phyloP scores from a whole-genome alignment of 2,329 filamentous ascomycete species.

The Colletotrichum paranaense region DNA sequence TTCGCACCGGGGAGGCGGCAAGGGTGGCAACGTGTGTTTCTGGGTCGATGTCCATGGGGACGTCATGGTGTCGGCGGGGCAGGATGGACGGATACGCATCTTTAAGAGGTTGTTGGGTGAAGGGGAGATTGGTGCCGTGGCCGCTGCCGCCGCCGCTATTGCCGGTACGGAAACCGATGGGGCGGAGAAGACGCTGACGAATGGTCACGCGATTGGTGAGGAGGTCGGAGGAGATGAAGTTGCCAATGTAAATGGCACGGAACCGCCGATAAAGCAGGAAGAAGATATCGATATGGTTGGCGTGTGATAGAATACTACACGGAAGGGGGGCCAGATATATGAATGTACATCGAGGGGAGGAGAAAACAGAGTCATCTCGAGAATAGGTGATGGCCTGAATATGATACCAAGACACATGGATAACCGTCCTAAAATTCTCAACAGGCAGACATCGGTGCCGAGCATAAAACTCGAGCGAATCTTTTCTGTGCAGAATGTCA shows the following conservation, averaged over 20 bases:
- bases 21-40: constrained; percentile 66
- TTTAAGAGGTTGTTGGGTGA: constrained; percentile 49
- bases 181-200: not conserved
- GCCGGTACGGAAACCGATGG: not conserved
- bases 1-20: constrained; percentile 1
- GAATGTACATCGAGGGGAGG: not conserved
- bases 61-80: constrained; percentile 67
- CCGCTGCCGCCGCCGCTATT: not conserved
- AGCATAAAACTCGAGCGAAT: not conserved
- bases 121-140: not conserved
- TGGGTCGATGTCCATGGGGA: constrained; percentile 72
- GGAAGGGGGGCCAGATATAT: not conserved
- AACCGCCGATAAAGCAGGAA: constrained; percentile 37
- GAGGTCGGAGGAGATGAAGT: not conserved
- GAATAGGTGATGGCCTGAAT: not conserved
- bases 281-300: constrained; percentile 32
- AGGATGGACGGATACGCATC: constrained; percentile 64
- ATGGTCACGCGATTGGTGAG: not conserved
- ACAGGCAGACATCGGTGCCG: not conserved
- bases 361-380: not conserved
- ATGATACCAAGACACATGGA: constrained; percentile 1
- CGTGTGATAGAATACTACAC: not conserved
- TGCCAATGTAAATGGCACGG: constrained; percentile 1
- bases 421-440: not conserved
- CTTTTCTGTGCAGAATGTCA: not conserved